phyloP scores from a whole-genome alignment of 176 grass and related monocot species.

The Luzula sylvatica region DNA sequence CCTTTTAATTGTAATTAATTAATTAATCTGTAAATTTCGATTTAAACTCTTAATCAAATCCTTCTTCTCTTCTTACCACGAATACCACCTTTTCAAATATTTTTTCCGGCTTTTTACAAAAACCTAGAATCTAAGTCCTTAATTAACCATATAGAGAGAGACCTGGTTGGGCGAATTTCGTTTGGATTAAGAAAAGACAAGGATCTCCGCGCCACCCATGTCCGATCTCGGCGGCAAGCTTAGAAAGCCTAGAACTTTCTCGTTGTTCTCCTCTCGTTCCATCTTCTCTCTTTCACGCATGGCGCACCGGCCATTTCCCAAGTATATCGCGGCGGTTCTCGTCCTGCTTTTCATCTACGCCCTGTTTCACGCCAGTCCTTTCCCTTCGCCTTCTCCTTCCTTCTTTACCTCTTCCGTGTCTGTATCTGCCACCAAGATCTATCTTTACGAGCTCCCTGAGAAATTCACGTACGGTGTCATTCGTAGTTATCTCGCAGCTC shows the following conservation, averaged over 20 bases:
- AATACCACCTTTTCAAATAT: no score
- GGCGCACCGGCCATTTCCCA: slow-evolving; percentile 14
- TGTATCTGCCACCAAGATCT: slow-evolving; percentile 49
- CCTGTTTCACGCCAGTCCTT: slow-evolving; percentile 17
- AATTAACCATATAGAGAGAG: no score
- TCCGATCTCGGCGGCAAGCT: slow-evolving; percentile 54
- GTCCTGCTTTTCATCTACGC: slow-evolving; percentile 33
- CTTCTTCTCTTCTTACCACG: no score
- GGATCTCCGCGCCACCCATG: no score
- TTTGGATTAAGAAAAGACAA: no score
- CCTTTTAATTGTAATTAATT: no score
- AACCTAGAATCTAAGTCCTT: no score
- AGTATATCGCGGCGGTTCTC: not conserved
- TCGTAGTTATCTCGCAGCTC: slow-evolving; percentile 51
- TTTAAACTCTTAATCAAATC: no score
- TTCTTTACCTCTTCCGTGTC: not conserved
- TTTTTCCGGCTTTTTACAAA: no score
- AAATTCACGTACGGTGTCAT: slow-evolving; percentile 80
- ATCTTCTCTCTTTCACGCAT: not conserved
- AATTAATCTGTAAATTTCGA: no score
- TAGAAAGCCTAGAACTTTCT: slow-evolving; percentile 34
- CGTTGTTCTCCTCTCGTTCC: slow-evolving; percentile 23
- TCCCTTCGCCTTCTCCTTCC: slow-evolving; percentile 2
- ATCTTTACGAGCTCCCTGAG: slow-evolving; percentile 48
- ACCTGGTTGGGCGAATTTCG: no score